These are phyloP conservation scores for Candida pseudoviswanathii DNA, from an alignment of 1,139 yeast species.

Conservation along the genomic window DNA sequence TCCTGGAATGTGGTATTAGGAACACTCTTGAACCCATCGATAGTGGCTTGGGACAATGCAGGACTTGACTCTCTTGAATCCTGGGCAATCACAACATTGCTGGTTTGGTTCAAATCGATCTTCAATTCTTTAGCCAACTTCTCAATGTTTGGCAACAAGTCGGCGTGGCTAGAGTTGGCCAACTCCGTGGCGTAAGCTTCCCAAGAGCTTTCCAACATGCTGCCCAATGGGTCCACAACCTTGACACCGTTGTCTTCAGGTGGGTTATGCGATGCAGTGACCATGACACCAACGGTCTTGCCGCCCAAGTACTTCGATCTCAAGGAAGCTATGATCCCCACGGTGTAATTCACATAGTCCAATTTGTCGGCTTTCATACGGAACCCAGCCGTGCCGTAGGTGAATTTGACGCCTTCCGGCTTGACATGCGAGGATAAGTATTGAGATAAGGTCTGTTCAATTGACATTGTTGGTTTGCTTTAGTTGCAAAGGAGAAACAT, in stretches of 20 bases:
- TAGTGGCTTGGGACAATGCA: slow-evolving; percentile 59
- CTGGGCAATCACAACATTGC: slow-evolving; percentile 58
- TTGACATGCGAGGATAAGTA: slow-evolving; percentile 37
- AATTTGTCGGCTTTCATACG: slow-evolving; percentile 71
- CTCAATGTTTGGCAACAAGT: slow-evolving; percentile 28
- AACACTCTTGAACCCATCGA: slow-evolving; percentile 62
- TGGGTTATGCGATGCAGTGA: slow-evolving; percentile 97
- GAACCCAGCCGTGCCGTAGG: slow-evolving; percentile 97
- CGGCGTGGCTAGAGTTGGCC: slow-evolving; percentile 66
- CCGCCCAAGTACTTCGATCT: slow-evolving; percentile 74
- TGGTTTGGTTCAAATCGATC: slow-evolving; percentile 40
- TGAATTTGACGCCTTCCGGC: slow-evolving; percentile 49
- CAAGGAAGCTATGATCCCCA: slow-evolving; percentile 79
- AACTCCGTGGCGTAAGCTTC: slow-evolving; percentile 77
- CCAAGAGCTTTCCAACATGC: slow-evolving; percentile 87
- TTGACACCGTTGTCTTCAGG: slow-evolving; percentile 97
- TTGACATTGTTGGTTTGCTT: slow-evolving; percentile 14
- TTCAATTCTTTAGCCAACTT: slow-evolving; percentile 32
- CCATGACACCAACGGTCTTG: slow-evolving; percentile 83
- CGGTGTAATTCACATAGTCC: slow-evolving; percentile 84
- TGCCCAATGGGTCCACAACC: slow-evolving; percentile 90
- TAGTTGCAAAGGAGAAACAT: not conserved
- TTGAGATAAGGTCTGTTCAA: slow-evolving; percentile 14
- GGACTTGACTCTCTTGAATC: slow-evolving; percentile 84
- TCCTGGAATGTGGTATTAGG: slow-evolving; percentile 51